These are phyloP conservation scores for Bacidia rubella DNA, from an alignment of 495 filamentous ascomycete genomes.

Conservation along the genomic window DNA sequence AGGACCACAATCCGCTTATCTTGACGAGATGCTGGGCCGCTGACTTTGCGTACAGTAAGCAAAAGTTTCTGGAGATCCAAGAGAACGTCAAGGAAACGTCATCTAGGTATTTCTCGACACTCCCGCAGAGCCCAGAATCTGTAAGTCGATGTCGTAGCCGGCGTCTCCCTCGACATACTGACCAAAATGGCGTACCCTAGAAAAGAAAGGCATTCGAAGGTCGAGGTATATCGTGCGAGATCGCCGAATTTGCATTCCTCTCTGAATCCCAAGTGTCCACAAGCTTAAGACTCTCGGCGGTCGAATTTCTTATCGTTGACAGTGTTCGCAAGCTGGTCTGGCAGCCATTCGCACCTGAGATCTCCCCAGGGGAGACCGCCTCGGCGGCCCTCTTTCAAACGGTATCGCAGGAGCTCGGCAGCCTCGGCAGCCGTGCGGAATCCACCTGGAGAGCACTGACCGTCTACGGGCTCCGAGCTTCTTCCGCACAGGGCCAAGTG, in stretches of 20 bases:
- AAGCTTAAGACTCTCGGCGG: conserved; percentile 2
- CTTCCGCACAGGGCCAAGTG: conserved; percentile 1
- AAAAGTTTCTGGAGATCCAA: conserved; percentile 3
- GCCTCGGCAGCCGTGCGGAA: conserved; percentile 1
- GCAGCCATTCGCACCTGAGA: conserved; percentile 2
- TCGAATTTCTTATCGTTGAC: conserved; percentile 2
- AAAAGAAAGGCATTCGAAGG: conserved; percentile 3
- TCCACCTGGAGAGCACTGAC: conserved; percentile 2
- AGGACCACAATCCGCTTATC: neutral
- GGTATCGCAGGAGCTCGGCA: conserved; percentile 2
- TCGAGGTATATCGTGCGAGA: conserved; percentile 3
- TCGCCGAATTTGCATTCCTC: conserved; percentile 3
- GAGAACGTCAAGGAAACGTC: conserved; percentile 1
- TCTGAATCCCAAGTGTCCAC: conserved; percentile 1
- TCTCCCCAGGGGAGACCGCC: neutral
- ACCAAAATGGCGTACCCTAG: conserved; percentile 1
- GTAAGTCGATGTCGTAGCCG: neutral
- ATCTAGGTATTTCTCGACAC: neutral
- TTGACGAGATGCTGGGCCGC: neutral
- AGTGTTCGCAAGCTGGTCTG: conserved; percentile 1
- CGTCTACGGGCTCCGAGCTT: conserved; percentile 2
- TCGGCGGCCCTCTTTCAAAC: conserved; percentile 1
- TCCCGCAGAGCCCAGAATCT: conserved; percentile 1
- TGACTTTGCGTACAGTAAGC: conserved; percentile 3
- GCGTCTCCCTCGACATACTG: conserved; percentile 1